Conservation (phyloP, 2,329 filamentous ascomycete species). For the Colletotrichum noveboracense region DNA sequence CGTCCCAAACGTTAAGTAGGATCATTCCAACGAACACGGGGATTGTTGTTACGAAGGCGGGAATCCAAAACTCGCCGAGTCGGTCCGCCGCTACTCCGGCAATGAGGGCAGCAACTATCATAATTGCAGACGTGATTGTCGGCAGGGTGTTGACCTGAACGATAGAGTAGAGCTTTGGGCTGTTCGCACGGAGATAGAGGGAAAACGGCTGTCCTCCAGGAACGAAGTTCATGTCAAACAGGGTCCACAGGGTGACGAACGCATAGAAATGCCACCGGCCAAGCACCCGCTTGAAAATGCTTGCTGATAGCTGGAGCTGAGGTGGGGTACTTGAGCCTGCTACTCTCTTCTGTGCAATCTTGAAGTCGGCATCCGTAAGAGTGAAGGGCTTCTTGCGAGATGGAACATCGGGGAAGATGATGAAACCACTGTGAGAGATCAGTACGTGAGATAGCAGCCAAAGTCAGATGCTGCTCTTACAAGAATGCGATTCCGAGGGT, state of each 20-base stretch:
- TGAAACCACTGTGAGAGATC: slow-evolving; percentile 52
- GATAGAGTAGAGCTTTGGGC: not conserved
- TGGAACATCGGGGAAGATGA: slow-evolving; percentile 32
- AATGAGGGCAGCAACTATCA: not conserved
- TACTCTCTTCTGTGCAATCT: slow-evolving; percentile 33
- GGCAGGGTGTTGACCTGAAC: not conserved
- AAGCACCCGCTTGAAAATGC: slow-evolving; percentile 40
- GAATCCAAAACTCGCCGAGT: not conserved
- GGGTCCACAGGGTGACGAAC: slow-evolving; percentile 39
- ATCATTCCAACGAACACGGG: not conserved
- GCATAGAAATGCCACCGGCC: slow-evolving; percentile 42
- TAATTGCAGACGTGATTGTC: not conserved
- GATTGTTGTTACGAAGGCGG: not conserved
- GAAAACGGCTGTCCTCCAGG: slow-evolving; percentile 37
- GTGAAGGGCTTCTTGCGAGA: slow-evolving; percentile 32
- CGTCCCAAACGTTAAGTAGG: not conserved
- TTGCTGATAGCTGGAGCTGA: slow-evolving; percentile 32
- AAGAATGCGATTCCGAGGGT: not conserved
- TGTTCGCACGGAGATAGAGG: slow-evolving; percentile 41
- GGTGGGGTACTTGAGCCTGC: slow-evolving; percentile 29
- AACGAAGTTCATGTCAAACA: slow-evolving; percentile 40
- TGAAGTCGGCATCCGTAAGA: slow-evolving; percentile 26
- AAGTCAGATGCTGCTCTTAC: not conserved
- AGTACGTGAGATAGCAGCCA: slow-evolving; percentile 24
- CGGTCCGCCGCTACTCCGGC: not conserved